A percentile compares a stretch with the other conserved stretches of the same genome.
Conservation (phyloP, 2,329 filamentous ascomycete genomes). For the Talaromyces sp. region DNA sequence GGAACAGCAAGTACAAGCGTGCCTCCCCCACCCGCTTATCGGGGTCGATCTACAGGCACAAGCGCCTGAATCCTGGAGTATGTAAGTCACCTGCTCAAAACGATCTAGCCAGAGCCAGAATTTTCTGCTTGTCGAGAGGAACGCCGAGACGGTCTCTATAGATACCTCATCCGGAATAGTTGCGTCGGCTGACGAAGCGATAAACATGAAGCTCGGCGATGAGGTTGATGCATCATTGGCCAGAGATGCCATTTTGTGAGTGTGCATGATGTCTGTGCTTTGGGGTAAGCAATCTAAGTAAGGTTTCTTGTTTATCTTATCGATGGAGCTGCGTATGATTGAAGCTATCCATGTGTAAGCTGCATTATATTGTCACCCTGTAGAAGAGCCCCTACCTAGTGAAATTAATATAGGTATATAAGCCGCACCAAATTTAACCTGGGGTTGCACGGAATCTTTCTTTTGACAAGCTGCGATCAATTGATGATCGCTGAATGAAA, state of each 20-base stretch:
- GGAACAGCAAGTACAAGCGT: constrained; percentile 13
- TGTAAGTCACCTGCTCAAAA: not conserved
- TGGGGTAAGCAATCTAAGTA: not conserved
- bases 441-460: not conserved
- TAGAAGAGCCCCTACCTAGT: not conserved
- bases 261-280: not conserved
- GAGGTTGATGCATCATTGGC: constrained; percentile 2
- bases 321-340: not conserved
- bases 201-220: not conserved
- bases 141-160: not conserved
- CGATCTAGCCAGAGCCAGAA: not conserved
- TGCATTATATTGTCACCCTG: not conserved
- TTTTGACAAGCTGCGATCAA: not conserved
- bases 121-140: not conserved
- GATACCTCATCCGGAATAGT: constrained; percentile 13
- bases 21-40: constrained; percentile 9
- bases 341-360: not conserved
- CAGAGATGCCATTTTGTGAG: not conserved
- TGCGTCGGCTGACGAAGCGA: not conserved
- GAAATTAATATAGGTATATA: not conserved
- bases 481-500: not conserved
- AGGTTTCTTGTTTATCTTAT: not conserved
- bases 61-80: not conserved
- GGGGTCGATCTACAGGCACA: constrained; percentile 5
- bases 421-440: not conserved